Percentiles rank a stretch among this genome's conserved stretches.
These are phyloP conservation scores for Lasiosphaeria miniovina DNA, from an alignment of 495 filamentous ascomycete genomes.

Conservation along the genomic window DNA sequence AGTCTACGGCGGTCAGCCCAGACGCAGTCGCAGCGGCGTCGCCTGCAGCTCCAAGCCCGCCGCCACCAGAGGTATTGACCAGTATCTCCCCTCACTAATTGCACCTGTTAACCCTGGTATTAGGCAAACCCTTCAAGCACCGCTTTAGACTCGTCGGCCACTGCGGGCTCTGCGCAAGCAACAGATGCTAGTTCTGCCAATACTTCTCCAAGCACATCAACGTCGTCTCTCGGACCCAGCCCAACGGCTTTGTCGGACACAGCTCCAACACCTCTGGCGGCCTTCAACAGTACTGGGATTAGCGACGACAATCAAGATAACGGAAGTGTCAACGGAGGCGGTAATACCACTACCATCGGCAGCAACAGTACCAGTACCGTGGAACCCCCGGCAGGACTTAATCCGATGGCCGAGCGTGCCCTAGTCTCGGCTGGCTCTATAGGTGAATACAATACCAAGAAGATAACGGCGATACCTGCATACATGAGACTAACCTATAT, in stretches of 20 bases:
- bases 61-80: slow-evolving; percentile 17
- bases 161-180: not conserved
- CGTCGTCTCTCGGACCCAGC: not conserved
- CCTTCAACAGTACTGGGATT: not conserved
- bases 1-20: slow-evolving; percentile 1
- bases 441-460: slow-evolving; percentile 28
- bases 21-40: slow-evolving; percentile 12
- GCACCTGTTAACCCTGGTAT: not conserved
- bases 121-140: slow-evolving; percentile 16
- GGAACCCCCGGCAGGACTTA: slow-evolving; percentile 18
- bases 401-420: slow-evolving; percentile 39
- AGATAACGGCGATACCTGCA: not conserved
- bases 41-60: not conserved
- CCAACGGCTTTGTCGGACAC: slow-evolving; percentile 3
- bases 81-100: not conserved
- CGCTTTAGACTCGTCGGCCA: not conserved
- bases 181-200: slow-evolving; percentile 1
- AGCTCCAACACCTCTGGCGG: slow-evolving; percentile 10
- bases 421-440: slow-evolving; percentile 50
- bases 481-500: slow-evolving; percentile 4
- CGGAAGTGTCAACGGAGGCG: slow-evolving; percentile 13
- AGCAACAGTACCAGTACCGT: slow-evolving; percentile 14
- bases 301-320: slow-evolving; percentile 4
- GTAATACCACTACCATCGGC: slow-evolving; percentile 15
- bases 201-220: not conserved